A percentile compares a stretch with the other conserved stretches of the same genome.
Evolutionary conservation across 2,329 filamentous ascomycete genomes (phyloP).

Genomic region (Septoria linicola): DNA sequence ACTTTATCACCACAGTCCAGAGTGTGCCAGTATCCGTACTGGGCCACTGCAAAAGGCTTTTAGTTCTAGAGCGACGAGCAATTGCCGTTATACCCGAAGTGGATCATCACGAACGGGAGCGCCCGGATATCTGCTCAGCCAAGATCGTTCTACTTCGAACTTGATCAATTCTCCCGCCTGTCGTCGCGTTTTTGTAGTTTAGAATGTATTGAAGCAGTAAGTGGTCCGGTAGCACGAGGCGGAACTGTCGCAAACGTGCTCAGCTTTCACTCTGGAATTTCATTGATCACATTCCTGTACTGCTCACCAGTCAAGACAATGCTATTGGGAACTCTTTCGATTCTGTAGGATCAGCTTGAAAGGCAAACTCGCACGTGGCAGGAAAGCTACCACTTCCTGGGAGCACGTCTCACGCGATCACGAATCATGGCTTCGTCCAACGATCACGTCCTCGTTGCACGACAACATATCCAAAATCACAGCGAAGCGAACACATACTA

Average conservation of each 20-base stretch:
- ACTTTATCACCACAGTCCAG: no score
- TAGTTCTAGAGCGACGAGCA: no score
- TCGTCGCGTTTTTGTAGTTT: background rate
- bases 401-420: background rate
- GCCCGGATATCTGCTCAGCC: no score
- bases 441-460: conserved; percentile 1
- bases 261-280: background rate
- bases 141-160: no score
- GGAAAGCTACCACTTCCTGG: background rate
- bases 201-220: conserved; percentile 1
- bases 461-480: conserved; percentile 34
- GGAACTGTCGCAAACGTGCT: conserved; percentile 19
- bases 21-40: no score
- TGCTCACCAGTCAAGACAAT: background rate
- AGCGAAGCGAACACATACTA: conserved; percentile 40
- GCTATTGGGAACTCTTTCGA: conserved; percentile 4
- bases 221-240: background rate
- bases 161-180: no score
- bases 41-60: no score
- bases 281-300: conserved; percentile 3
- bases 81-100: no score
- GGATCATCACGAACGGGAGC: no score
- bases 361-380: conserved; percentile 6
- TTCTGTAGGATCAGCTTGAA: background rate
- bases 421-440: background rate